These are phyloP conservation scores for Suhomyces sp. DNA, from an alignment of 805 yeast species.

Conservation along the genomic window DNA sequence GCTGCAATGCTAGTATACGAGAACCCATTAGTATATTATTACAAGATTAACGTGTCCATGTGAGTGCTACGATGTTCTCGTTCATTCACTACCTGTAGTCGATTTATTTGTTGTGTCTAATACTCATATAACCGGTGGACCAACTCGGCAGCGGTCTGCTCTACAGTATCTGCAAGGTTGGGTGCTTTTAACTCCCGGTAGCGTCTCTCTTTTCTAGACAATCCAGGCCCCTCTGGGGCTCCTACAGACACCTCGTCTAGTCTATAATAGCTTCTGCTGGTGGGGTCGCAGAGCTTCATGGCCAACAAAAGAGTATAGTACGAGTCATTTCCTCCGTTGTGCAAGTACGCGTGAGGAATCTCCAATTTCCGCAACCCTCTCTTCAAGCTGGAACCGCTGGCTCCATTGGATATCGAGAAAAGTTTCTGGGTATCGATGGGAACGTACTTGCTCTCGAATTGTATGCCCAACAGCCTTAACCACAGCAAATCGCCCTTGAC, in stretches of 20 bases:
- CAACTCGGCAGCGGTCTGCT: not conserved
- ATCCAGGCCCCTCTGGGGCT: not conserved
- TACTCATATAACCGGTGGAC: not conserved
- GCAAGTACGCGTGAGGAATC: slow-evolving; percentile 58
- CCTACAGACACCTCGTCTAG: not conserved
- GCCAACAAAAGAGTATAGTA: slow-evolving; percentile 56
- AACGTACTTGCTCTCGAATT: slow-evolving; percentile 34
- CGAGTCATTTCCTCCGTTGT: slow-evolving; percentile 73
- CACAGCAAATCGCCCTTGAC: slow-evolving; percentile 53
- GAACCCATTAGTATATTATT: too few species aligned
- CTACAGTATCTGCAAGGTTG: not conserved
- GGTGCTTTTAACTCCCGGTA: not conserved
- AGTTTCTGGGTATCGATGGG: slow-evolving; percentile 49
- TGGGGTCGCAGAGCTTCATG: slow-evolving; percentile 45
- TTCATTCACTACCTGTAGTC: too few species aligned
- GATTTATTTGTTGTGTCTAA: not conserved
- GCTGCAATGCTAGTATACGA: too few species aligned
- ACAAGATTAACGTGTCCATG: too few species aligned
- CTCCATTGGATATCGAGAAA: slow-evolving; percentile 40
- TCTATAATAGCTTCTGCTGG: not conserved
- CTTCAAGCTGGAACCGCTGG: slow-evolving; percentile 42
- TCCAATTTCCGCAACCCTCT: slow-evolving; percentile 43
- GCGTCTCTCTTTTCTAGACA: not conserved
- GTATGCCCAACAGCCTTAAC: slow-evolving; percentile 46
- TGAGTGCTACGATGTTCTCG: too few species aligned